Percentiles rank a stretch among this genome's conserved stretches.
Conservation (phyloP, 2,329 filamentous ascomycete species). For the Trichocomaceae sp. region DNA sequence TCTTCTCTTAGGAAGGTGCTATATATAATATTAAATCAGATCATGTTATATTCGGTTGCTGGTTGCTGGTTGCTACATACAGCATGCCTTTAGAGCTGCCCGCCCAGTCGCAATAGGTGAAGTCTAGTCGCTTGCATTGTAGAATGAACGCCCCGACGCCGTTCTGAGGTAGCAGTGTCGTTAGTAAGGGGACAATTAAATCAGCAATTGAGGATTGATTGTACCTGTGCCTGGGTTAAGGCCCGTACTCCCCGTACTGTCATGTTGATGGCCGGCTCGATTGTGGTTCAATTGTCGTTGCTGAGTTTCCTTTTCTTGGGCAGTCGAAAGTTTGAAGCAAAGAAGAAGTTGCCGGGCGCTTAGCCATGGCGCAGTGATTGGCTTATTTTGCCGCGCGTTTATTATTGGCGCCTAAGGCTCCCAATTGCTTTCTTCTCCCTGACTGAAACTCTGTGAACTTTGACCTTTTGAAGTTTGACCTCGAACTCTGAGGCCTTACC, state of each 20-base stretch:
- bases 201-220: background rate
- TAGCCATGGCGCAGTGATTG: slow-evolving; percentile 22
- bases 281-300: too few relatives aligned
- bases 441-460: too few relatives aligned
- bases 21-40: slow-evolving; percentile 33
- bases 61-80: slow-evolving; percentile 44
- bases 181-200: background rate
- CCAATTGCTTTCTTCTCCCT: background rate
- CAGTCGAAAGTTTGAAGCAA: too few relatives aligned
- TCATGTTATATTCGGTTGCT: slow-evolving; percentile 2
- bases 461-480: background rate
- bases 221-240: slow-evolving; percentile 52
- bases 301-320: background rate
- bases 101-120: slow-evolving; percentile 96
- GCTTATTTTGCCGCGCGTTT: slow-evolving; percentile 17
- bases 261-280: slow-evolving; percentile 27
- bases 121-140: slow-evolving; percentile 91
- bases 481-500: background rate
- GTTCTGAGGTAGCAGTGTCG: slow-evolving; percentile 55
- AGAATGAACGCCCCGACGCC: slow-evolving; percentile 94
- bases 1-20: slow-evolving; percentile 75
- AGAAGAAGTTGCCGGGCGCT: slow-evolving; percentile 6
- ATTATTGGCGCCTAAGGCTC: slow-evolving; percentile 17
- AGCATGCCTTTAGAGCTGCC: slow-evolving; percentile 94
- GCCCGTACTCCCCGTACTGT: slow-evolving; percentile 45